Conservation (phyloP, 495 filamentous ascomycete species). For the Parachaetomium inaequale region DNA sequence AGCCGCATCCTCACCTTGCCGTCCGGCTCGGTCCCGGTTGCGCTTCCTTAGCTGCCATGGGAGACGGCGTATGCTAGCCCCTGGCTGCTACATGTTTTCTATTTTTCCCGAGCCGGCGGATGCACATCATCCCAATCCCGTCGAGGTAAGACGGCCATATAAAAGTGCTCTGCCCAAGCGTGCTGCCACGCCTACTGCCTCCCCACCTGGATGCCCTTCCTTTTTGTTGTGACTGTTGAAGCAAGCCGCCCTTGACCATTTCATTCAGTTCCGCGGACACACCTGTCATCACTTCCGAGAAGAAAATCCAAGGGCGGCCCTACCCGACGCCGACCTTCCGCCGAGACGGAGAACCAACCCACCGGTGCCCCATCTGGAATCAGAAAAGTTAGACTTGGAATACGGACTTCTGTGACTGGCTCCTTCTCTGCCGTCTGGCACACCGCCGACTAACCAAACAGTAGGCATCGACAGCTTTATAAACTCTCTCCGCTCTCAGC, state of each 20-base stretch:
- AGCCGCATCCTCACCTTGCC: constrained; percentile 17
- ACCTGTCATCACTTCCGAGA: too few species aligned
- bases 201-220: neutral
- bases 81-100: constrained; percentile 5
- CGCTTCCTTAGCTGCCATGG: neutral
- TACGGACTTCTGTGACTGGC: too few species aligned
- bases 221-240: neutral
- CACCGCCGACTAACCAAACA: neutral
- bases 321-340: too few species aligned
- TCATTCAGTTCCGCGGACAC: neutral
- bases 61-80: neutral
- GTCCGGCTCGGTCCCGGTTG: neutral
- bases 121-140: constrained; percentile 6
- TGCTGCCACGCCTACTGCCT: neutral
- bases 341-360: too few species aligned
- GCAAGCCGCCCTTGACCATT: neutral
- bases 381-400: too few species aligned
- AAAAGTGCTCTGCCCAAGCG: neutral
- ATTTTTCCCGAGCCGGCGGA: neutral
- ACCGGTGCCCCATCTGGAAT: too few species aligned
- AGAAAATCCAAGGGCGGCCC: too few species aligned
- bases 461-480: neutral
- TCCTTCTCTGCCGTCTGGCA: neutral
- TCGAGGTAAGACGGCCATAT: constrained; percentile 9
- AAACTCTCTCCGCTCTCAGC: neutral